These are phyloP conservation scores for Sphagnum tenellum DNA, from an alignment of 225 moss, liverwort and hornwort species.

Conservation along the genomic window DNA sequence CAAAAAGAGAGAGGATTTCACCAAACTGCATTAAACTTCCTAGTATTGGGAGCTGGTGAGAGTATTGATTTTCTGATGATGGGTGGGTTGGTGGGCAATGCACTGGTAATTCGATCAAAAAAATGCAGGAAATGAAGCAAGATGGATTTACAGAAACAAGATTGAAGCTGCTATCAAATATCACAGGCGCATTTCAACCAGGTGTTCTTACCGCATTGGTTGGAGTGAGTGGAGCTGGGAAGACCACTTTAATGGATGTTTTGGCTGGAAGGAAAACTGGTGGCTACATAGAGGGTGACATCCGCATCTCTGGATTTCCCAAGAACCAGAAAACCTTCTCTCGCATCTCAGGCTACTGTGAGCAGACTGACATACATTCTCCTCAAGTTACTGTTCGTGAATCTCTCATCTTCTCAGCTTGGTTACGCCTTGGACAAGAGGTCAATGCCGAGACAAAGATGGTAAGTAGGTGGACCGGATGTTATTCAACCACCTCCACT, in stretches of 20 bases:
- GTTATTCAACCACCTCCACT: no score
- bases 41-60: no score
- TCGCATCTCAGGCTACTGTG: slow-evolving; percentile 75
- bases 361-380: slow-evolving; percentile 83
- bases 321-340: slow-evolving; percentile 73
- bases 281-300: slow-evolving; percentile 68
- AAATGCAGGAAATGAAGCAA: slow-evolving; percentile 41
- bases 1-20: no score
- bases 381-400: slow-evolving; percentile 75
- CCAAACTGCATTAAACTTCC: no score
- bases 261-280: slow-evolving; percentile 80
- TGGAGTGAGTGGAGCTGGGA: slow-evolving; percentile 64
- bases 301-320: slow-evolving; percentile 65
- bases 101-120: no score
- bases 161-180: slow-evolving; percentile 42
- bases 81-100: no score
- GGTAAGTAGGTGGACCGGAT: slow-evolving; percentile 12
- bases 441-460: slow-evolving; percentile 39
- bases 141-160: slow-evolving; percentile 37
- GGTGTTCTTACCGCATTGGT: slow-evolving; percentile 57
- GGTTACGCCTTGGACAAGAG: slow-evolving; percentile 61
- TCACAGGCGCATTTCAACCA: slow-evolving; percentile 55
- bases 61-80: no score
- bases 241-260: slow-evolving; percentile 92
- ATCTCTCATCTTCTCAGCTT: slow-evolving; percentile 66